Percentiles rank a stretch among this genome's conserved stretches.
Evolutionary conservation across 2,329 filamentous ascomycete species (phyloP).

Genomic region (Dactylellina leptospora): DNA sequence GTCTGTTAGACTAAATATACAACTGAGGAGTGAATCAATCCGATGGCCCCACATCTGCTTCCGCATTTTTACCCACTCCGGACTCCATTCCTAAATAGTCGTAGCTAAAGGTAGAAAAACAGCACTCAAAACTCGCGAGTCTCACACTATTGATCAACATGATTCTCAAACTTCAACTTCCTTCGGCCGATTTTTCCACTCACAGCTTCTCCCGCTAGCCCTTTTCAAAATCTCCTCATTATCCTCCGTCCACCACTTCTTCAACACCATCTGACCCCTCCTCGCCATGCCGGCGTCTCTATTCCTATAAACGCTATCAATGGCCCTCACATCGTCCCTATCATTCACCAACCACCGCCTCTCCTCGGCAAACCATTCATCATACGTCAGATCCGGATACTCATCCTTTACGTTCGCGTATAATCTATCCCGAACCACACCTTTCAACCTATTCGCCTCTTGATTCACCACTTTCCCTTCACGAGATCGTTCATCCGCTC

Average conservation of each 20-base stretch:
- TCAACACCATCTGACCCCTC: slow-evolving; percentile 59
- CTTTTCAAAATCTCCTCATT: slow-evolving; percentile 61
- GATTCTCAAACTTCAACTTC: slow-evolving; percentile 3
- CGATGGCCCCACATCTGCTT: background rate
- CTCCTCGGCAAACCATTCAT: slow-evolving; percentile 57
- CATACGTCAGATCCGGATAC: slow-evolving; percentile 30
- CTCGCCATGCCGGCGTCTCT: slow-evolving; percentile 61
- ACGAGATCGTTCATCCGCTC: slow-evolving; percentile 13
- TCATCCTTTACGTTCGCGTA: slow-evolving; percentile 25
- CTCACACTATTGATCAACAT: background rate
- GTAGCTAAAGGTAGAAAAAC: background rate
- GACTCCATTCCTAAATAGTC: background rate
- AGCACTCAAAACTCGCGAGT: background rate
- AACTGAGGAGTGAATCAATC: background rate
- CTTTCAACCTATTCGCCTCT: slow-evolving; percentile 21
- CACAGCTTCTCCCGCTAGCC: slow-evolving; percentile 55
- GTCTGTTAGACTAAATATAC: background rate
- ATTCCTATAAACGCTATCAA: slow-evolving; percentile 63
- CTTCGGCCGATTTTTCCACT: slow-evolving; percentile 27
- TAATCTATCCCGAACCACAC: slow-evolving; percentile 12
- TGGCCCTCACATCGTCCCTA: slow-evolving; percentile 61
- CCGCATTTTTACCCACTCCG: background rate
- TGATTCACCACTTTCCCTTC: slow-evolving; percentile 22
- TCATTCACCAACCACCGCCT: slow-evolving; percentile 62
- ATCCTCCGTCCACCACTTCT: slow-evolving; percentile 61